Evolutionary conservation across 2,329 filamentous ascomycete species (phyloP).

Genomic region (Verticillium nubilum): DNA sequence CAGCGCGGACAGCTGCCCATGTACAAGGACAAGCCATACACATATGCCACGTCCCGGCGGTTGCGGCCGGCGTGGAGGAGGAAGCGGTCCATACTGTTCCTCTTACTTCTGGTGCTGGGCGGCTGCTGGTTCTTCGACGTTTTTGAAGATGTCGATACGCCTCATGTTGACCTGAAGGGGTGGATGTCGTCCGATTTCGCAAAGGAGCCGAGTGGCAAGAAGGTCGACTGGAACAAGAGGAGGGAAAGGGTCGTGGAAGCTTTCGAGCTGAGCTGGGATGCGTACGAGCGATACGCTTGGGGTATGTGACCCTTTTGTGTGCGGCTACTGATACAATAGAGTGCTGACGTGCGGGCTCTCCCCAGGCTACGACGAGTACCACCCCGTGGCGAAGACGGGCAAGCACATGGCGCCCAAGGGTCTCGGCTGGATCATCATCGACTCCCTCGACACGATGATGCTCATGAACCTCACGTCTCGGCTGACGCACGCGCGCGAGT

Average conservation of each 20-base stretch:
- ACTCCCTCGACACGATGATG: conserved; percentile 93
- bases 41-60: conserved; percentile 56
- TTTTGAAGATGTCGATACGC: conserved; percentile 26
- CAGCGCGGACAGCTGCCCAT: conserved; percentile 65
- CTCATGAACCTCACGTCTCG: conserved; percentile 94
- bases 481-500: conserved; percentile 78
- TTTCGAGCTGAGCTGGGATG: conserved; percentile 87
- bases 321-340: background rate
- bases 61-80: conserved; percentile 55
- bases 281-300: conserved; percentile 91
- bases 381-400: conserved; percentile 74
- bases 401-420: conserved; percentile 82
- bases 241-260: conserved; percentile 80
- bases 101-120: conserved; percentile 49
- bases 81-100: conserved; percentile 50
- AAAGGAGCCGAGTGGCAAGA: conserved; percentile 34
- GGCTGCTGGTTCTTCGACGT: conserved; percentile 67
- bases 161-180: conserved; percentile 18
- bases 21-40: conserved; percentile 99
- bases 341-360: conserved; percentile 19
- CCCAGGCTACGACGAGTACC: conserved; percentile 76
- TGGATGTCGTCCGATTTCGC: conserved; percentile 42
- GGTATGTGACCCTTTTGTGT: conserved; percentile 48
- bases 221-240: conserved; percentile 69
- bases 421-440: conserved; percentile 97